These are phyloP conservation scores for Rhododendron ovatum DNA, from an alignment of 148 eudicot genomes.

Conservation along the genomic window DNA sequence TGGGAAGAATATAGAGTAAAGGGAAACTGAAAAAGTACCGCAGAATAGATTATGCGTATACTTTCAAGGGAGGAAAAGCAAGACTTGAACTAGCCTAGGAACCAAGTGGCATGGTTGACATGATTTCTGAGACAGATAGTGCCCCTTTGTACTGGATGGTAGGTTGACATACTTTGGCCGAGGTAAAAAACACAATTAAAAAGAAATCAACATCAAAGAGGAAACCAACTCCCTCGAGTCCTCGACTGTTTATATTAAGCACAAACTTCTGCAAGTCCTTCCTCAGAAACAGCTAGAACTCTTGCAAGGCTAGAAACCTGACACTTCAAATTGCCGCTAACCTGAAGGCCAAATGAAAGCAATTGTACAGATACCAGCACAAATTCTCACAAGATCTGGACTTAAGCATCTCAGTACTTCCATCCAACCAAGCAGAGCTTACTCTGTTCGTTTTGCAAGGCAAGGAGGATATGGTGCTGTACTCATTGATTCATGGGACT, in stretches of 20 bases:
- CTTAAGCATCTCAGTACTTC: not conserved
- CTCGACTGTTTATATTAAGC: not conserved
- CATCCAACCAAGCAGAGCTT: not conserved
- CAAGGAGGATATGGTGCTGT: not conserved
- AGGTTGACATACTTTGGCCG: not conserved
- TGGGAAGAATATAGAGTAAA: not conserved
- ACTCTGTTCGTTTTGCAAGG: not conserved
- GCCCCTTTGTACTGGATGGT: not conserved
- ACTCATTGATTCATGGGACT: not conserved
- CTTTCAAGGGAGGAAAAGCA: not conserved
- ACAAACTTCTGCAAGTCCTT: not conserved
- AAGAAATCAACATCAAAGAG: not conserved
- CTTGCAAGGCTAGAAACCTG: not conserved
- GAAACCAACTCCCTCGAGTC: not conserved
- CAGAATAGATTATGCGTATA: not conserved
- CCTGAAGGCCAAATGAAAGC: not conserved
- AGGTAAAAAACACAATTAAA: not conserved
- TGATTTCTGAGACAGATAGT: not conserved
- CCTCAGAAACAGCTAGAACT: not conserved
- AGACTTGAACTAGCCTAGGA: not conserved
- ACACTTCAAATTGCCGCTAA: not conserved
- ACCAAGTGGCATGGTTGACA: not conserved
- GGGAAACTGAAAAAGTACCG: not conserved
- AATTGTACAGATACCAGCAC: not conserved
- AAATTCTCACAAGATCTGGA: not conserved